phyloP scores from a whole-genome alignment of 2,329 filamentous ascomycete genomes.

The Phialophora chinensis region DNA sequence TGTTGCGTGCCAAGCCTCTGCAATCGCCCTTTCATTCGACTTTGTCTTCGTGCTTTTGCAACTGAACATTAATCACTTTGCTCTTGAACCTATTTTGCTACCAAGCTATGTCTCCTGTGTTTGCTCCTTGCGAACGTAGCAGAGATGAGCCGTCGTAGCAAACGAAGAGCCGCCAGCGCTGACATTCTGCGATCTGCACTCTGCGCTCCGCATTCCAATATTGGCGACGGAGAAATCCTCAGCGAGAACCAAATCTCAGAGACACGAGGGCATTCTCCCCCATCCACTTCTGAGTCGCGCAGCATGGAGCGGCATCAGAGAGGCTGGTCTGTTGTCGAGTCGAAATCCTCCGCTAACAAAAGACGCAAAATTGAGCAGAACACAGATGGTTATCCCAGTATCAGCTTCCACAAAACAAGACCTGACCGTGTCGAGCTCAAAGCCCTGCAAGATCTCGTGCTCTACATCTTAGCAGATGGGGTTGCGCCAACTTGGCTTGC shows the following conservation, averaged over 20 bases:
- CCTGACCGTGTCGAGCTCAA: constrained; percentile 55
- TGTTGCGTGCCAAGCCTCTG: neutral
- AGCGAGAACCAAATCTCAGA: neutral
- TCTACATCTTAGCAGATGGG: constrained; percentile 68
- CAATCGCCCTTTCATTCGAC: neutral
- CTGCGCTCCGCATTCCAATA: neutral
- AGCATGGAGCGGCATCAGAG: constrained; percentile 16
- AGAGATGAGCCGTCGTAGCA: neutral
- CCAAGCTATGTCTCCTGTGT: neutral
- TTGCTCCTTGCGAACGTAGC: neutral
- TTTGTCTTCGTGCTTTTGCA: neutral
- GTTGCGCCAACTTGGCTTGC: constrained; percentile 68
- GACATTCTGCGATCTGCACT: neutral
- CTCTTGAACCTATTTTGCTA: neutral
- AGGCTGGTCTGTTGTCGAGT: constrained; percentile 29
- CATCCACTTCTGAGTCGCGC: neutral
- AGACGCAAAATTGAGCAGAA: constrained; percentile 29
- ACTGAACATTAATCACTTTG: neutral
- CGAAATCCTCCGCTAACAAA: constrained; percentile 33
- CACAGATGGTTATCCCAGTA: constrained; percentile 18
- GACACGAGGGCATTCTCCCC: neutral
- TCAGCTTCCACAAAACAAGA: constrained; percentile 28
- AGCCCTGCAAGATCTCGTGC: constrained; percentile 63
- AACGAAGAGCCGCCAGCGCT: constrained; percentile 7
- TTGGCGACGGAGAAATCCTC: constrained; percentile 5